Base-by-base conservation (phyloP, 768 basidiomycete species). In the Mycena epipterygia region DNA sequence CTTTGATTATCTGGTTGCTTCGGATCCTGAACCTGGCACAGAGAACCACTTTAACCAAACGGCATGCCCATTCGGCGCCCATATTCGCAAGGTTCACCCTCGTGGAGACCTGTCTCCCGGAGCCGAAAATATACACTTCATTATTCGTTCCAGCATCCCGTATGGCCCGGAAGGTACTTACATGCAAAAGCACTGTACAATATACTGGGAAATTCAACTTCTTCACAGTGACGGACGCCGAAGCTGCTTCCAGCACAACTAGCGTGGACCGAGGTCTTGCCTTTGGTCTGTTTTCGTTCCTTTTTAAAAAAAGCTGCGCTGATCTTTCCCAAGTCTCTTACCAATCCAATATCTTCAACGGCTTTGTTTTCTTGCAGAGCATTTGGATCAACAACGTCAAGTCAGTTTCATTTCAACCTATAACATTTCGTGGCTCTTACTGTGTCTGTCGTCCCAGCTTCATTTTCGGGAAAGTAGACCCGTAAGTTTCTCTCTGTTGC, bases 61-160 rank as follows among this genome's bases (percentile, higher is more conserved):
- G 8, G 61, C 59, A 37, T 84, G 82, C 65, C 81, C 81, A 1
- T 80, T 82, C 67, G 70, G 76, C 23, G 78, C 80, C 2, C 79
- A 81, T 58, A 76, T 76, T 39, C 78, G 79, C 33, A 81, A 82
- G 71, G 77, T 76, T 6, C 67, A 63, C 55, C 80, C 79, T 27
- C 80, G 80, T 14, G 75, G 78, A 30, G 72, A 73, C 37, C 74
- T 62, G 23, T 41, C 44, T 21, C 76, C 56, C 39, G 44, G 5
- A 12, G 72, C 42, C 7, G 74, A 78, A 44, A 60, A 73, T 12
- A 41, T 27, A 23, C 71, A 71, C 41, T 72, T 74, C 53, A 78
- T 82, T 63, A 75, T 82, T 16, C 80, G 81, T n/a, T 70, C 76
- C 8, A 78, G 79, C 44, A 80, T 81, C 61, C 81, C 82, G 6